Percentiles rank a stretch among this genome's conserved stretches.
These are phyloP conservation scores for Radiomyces spectabilis DNA, from an alignment of 192 early-diverging fungal species.

Conservation along the genomic window DNA sequence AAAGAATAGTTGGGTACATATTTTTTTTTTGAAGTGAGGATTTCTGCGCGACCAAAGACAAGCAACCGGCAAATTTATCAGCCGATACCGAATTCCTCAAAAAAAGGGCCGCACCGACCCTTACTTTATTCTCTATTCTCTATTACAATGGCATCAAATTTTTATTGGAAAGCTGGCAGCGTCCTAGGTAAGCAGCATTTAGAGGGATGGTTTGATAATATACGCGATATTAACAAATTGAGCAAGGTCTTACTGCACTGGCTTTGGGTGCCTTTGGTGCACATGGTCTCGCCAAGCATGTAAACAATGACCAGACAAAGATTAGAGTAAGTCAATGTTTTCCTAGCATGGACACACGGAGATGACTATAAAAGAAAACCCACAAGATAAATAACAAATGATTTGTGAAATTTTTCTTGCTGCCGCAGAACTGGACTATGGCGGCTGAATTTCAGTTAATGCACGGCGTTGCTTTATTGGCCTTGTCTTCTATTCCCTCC, in stretches of 20 bases:
- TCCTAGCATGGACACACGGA: too few species aligned
- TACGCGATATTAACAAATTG: background rate
- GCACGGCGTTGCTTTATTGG: slow-evolving; percentile 43
- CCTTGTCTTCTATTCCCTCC: slow-evolving; percentile 30
- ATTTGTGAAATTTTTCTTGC: background rate
- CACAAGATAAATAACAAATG: slow-evolving; percentile 2
- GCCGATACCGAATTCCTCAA: too few species aligned
- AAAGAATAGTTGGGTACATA: too few species aligned
- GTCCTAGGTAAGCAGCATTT: slow-evolving; percentile 1
- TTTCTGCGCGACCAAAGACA: too few species aligned
- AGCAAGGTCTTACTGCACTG: slow-evolving; percentile 26
- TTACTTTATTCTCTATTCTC: too few species aligned
- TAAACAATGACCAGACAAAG: slow-evolving; percentile 22
- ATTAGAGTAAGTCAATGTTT: slow-evolving; percentile 9
- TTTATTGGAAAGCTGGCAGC: slow-evolving; percentile 22
- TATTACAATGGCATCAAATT: too few species aligned
- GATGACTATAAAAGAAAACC: too few species aligned
- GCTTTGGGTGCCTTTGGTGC: slow-evolving; percentile 41
- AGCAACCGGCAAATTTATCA: too few species aligned
- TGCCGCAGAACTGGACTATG: slow-evolving; percentile 36
- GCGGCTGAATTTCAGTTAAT: slow-evolving; percentile 49
- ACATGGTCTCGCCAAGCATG: slow-evolving; percentile 28
- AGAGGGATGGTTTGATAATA: background rate
- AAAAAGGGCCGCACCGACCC: too few species aligned
- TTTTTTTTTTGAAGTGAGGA: too few species aligned